Base-by-base conservation (phyloP, 2,329 filamentous ascomycete genomes). In the Phaeosphaeriaceae sp. region DNA sequence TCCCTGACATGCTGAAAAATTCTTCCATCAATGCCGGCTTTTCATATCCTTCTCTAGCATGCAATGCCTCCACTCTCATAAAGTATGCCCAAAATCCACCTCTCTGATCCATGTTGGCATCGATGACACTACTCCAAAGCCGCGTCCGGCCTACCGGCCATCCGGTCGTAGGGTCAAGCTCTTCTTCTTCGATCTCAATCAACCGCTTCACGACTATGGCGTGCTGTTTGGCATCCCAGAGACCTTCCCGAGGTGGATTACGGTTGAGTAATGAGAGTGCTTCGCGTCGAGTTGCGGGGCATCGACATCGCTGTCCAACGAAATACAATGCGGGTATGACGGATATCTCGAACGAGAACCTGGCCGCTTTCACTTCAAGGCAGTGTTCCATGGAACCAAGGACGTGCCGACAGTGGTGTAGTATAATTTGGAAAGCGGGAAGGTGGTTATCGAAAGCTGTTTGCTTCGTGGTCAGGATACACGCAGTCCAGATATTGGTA, bases 141-240 rank as follows among this genome's bases (percentile, higher is more conserved):
- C 68, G 57, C 4, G 55, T 24, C 33, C 42, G 48, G 15, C 63
- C 61, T 1, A 56, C 54, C 2, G 68, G 67, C 66, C 66, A 69
- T 13, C 67, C 66, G 13, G 56, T 68, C 21, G 42, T 33, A 0
- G 61, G 61, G 51, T 70, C 60, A 1, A 71, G 31, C 15, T 63
- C 56, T 17, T 36, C 56, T 53, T 69, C 66, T 52, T 71, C 68
- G 19, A 70, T 61, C 48, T 71, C 60, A 21, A 71, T 63, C 3
- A 61, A 48, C 20, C 68, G 61, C 6, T 53, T 64, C 7, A 53
- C 46, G 1, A 70, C 56, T 1, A 65, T 24, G 5, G 56, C 58
- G 54, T 69, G 64, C 42, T 65, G 61, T 24, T 60, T 21, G 7
- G 62, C 62, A 41, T 71, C 67, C 64, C 62, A 70, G 7, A 70